Conservation (phyloP, 805 yeast genomes). For the Barnettozyma botsteinii region DNA sequence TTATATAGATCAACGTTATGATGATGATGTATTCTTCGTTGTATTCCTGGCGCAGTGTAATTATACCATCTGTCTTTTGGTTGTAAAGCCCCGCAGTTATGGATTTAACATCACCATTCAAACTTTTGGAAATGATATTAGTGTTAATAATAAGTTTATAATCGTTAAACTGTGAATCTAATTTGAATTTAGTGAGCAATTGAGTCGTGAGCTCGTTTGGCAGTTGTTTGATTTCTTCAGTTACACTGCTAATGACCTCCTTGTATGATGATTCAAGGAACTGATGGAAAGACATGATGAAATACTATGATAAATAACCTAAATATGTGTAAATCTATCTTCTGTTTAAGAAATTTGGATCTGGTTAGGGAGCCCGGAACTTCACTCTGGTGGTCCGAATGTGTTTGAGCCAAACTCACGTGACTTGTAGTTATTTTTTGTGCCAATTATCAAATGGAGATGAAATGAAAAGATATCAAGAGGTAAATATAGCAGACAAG, state of each 20-base stretch:
- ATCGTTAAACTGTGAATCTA: constrained; percentile 1
- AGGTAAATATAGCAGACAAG: too few species aligned
- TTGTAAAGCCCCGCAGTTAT: constrained; percentile 4
- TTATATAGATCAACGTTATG: constrained; percentile 7
- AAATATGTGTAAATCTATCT: too few species aligned
- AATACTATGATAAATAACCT: too few species aligned
- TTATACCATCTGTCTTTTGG: constrained; percentile 6
- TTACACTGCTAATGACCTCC: neutral
- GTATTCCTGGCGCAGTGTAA: constrained; percentile 1
- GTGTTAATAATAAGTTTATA: constrained; percentile 5
- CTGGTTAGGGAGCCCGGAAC: too few species aligned
- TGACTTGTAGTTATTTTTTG: constrained; percentile 5
- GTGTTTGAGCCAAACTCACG: constrained; percentile 4
- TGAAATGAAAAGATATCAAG: neutral
- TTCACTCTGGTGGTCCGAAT: too few species aligned
- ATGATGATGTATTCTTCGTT: neutral
- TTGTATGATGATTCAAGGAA: neutral
- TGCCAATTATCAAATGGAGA: neutral
- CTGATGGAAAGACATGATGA: neutral
- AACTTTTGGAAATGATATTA: neutral
- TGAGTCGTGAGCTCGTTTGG: neutral
- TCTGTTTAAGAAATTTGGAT: too few species aligned
- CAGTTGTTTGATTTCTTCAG: neutral
- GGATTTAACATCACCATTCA: constrained; percentile 4
- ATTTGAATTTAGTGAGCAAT: constrained; percentile 2